Percentiles rank a stretch among this genome's conserved stretches.
Evolutionary conservation across 1,139 yeast genomes (phyloP).

Genomic region (Taiozyma sp.): DNA sequence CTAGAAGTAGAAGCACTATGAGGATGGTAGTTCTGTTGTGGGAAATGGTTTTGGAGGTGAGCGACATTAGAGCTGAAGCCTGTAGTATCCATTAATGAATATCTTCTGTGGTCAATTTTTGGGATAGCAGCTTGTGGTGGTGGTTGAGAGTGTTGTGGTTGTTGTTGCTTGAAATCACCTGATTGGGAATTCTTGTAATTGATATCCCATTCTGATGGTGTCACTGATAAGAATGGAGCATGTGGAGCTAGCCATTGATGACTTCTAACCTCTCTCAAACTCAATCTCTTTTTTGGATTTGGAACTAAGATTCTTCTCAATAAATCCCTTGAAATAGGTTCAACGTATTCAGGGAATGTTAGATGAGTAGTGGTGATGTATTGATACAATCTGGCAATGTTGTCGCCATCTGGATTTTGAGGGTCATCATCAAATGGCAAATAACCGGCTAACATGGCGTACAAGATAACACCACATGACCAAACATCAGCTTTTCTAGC

Average conservation of each 20-base stretch:
- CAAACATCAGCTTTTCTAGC: slow-evolving; percentile 96
- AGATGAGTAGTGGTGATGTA: slow-evolving; percentile 88
- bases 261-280: slow-evolving; percentile 60
- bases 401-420: slow-evolving; percentile 92
- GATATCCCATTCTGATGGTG: slow-evolving; percentile 89
- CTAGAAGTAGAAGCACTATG: not conserved
- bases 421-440: slow-evolving; percentile 98
- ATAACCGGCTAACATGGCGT: slow-evolving; percentile 97
- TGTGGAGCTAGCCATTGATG: slow-evolving; percentile 89
- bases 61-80: not conserved
- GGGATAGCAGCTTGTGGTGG: slow-evolving; percentile 4
- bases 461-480: slow-evolving; percentile 93
- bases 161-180: not conserved
- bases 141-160: slow-evolving; percentile 3
- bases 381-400: slow-evolving; percentile 83
- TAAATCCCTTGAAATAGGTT: slow-evolving; percentile 88
- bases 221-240: slow-evolving; percentile 71
- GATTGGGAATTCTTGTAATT: slow-evolving; percentile 7
- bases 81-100: slow-evolving; percentile 36
- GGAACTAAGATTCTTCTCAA: slow-evolving; percentile 79
- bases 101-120: slow-evolving; percentile 31
- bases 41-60: slow-evolving; percentile 11
- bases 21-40: slow-evolving; percentile 15
- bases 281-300: slow-evolving; percentile 76
- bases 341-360: slow-evolving; percentile 92